Evolutionary conservation across 2,329 filamentous ascomycete species (phyloP).

Genomic region (Achaetomium macrosporum): DNA sequence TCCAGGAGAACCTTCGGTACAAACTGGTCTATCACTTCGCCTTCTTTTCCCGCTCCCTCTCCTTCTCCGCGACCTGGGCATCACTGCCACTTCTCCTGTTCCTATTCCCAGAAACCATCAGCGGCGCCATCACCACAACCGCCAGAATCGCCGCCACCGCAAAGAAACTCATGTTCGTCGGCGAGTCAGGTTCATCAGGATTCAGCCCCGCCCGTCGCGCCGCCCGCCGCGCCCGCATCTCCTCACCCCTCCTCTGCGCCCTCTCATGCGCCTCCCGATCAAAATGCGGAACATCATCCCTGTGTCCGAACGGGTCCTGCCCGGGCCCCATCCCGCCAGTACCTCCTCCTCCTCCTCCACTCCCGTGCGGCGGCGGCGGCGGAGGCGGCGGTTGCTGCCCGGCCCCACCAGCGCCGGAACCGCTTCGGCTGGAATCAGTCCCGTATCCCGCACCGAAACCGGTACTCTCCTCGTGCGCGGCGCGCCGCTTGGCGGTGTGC

Average conservation of each 20-base stretch:
- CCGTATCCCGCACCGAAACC: conserved; percentile 17
- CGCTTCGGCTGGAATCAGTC: not conserved
- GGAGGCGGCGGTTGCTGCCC: conserved; percentile 1
- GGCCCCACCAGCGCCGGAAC: not conserved
- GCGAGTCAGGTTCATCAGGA: conserved; percentile 37
- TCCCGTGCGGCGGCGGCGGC: not conserved
- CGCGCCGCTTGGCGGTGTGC: conserved; percentile 53
- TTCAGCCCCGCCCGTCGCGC: conserved; percentile 25
- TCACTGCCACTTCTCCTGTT: not conserved
- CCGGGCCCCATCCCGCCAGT: conserved; percentile 55
- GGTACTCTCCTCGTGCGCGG: conserved; percentile 43
- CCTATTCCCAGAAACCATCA: conserved; percentile 35
- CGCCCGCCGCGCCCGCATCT: conserved; percentile 34
- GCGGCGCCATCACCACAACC: conserved; percentile 42
- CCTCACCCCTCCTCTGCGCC: conserved; percentile 44
- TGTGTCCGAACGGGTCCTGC: conserved; percentile 40
- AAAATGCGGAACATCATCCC: conserved; percentile 65
- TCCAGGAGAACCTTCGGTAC: not conserved
- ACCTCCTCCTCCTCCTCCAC: conserved; percentile 8
- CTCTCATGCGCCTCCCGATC: conserved; percentile 65
- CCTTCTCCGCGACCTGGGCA: not conserved
- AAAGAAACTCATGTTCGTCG: conserved; percentile 42
- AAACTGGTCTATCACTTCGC: not conserved
- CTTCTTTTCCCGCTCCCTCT: not conserved
- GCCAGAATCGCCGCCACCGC: conserved; percentile 44